Conservation (phyloP, 2,329 filamentous ascomycete species). For the Colletotrichum musicola region DNA sequence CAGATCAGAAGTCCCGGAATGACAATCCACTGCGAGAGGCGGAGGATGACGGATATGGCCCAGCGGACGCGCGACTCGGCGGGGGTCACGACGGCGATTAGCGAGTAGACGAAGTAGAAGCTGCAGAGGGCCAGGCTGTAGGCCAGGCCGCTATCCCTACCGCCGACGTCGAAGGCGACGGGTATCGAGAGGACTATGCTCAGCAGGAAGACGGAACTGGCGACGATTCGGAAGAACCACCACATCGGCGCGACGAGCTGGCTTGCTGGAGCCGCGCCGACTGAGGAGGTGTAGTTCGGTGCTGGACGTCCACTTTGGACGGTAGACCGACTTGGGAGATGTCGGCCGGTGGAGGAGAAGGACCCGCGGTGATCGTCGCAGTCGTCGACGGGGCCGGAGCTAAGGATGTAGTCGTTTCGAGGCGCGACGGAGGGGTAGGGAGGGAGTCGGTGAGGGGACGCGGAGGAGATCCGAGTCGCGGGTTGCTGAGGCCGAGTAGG, state of each 20-base stretch:
- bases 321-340: slow-evolving; percentile 1
- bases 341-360: slow-evolving; percentile 6
- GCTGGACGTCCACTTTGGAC: slow-evolving; percentile 31
- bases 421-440: not conserved
- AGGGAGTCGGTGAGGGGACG: slow-evolving; percentile 13
- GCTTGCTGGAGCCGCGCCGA: slow-evolving; percentile 43
- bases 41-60: slow-evolving; percentile 76
- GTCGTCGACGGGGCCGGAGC: slow-evolving; percentile 14
- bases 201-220: slow-evolving; percentile 87
- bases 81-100: slow-evolving; percentile 84
- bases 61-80: slow-evolving; percentile 80
- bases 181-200: slow-evolving; percentile 96
- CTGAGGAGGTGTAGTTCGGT: slow-evolving; percentile 26
- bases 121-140: slow-evolving; percentile 90
- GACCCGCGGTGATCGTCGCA: slow-evolving; percentile 12
- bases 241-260: slow-evolving; percentile 72
- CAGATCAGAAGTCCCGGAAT: slow-evolving; percentile 91
- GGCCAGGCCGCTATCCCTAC: slow-evolving; percentile 91
- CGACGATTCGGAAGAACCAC: slow-evolving; percentile 82
- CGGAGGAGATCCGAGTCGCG: slow-evolving; percentile 4
- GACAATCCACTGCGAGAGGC: slow-evolving; percentile 86
- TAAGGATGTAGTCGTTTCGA: not conserved
- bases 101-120: slow-evolving; percentile 92
- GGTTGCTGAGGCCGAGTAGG: slow-evolving; percentile 1
- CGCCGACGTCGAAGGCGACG: slow-evolving; percentile 97